Base-by-base conservation (phyloP, 495 filamentous ascomycete species). In the Baudoinia panamericana region DNA sequence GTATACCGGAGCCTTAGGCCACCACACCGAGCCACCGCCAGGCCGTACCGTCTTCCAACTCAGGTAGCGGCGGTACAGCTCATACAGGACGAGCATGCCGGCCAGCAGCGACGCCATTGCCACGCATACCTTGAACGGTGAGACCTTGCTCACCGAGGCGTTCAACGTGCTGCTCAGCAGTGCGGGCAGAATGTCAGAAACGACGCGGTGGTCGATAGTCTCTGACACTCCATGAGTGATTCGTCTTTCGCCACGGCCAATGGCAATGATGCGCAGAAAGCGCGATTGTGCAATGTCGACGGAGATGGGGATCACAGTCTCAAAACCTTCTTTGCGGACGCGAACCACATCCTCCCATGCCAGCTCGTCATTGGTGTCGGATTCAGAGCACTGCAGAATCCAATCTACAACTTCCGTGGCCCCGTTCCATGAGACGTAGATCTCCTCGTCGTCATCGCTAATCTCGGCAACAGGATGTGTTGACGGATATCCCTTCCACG, bases 351-450 rank as follows among this genome's bases (percentile, higher is more conserved):
- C 43, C 5, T 8, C 30, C 48, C 48, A 52, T 2, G 24, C 32
- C 10, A 17, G 17, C 32, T 42, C 48, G 31, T 35, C 23, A 5
- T 42, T 43, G 31, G 28, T 37, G 1, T 31, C 35, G 4, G 15
- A 24, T 8, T 32, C n/a, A 5, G 48, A 43, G 39, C 30, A 32
- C 32, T 52, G 48, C 17, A 52, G 33, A 1, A 52, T 15, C 53
- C 53, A 56, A 6, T 38, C 37, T 18, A 36, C 18, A 27, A 52
- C 30, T 6, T 50, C 49, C 4, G 49, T 55, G 4, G 52, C 52
- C 27, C 52, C 52, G 30, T 52, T 52, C 52, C 52, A 55, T 26
- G 43, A 48, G 15, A 46, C 41, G 28, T 52, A 45, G 18, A 52
- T 24, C 17, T 43, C 36, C 7, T 32, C 42, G 15, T 42, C 35